These are phyloP conservation scores for Petunia secreta DNA, from an alignment of 257 asterid genomes.

Conservation along the genomic window DNA sequence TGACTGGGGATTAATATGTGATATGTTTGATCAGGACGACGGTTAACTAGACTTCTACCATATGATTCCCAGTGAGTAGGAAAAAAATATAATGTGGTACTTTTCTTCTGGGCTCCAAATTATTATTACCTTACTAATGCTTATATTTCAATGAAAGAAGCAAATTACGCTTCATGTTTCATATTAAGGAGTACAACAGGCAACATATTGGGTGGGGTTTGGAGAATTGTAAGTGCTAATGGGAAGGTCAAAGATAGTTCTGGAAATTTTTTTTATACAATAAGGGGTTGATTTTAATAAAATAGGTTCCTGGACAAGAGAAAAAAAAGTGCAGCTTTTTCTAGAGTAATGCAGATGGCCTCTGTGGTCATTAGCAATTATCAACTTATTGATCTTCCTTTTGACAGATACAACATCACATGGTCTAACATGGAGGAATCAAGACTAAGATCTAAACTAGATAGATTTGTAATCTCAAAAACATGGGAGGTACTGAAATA, in stretches of 20 bases:
- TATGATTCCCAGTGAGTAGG: conserved; percentile 1
- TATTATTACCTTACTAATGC: background rate
- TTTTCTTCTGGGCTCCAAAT: background rate
- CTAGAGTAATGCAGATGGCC: background rate
- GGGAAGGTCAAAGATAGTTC: background rate
- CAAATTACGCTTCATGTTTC: background rate
- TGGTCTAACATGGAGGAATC: background rate
- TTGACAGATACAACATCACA: background rate
- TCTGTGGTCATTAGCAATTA: background rate
- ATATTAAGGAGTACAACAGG: background rate
- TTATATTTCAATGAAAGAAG: conserved; percentile 20
- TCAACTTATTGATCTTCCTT: background rate
- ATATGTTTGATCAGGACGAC: background rate
- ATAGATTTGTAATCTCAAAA: background rate
- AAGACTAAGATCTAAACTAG: background rate
- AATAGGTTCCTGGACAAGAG: background rate
- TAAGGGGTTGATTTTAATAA: background rate
- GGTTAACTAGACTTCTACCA: background rate
- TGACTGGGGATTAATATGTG: background rate
- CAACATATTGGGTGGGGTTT: background rate
- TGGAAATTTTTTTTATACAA: background rate
- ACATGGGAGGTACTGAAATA: background rate
- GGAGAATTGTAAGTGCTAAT: background rate
- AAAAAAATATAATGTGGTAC: background rate
- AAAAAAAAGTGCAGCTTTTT: background rate